These are phyloP conservation scores for Aureobasidium subglaciale DNA, from an alignment of 2,329 filamentous ascomycete genomes.

Conservation along the genomic window DNA sequence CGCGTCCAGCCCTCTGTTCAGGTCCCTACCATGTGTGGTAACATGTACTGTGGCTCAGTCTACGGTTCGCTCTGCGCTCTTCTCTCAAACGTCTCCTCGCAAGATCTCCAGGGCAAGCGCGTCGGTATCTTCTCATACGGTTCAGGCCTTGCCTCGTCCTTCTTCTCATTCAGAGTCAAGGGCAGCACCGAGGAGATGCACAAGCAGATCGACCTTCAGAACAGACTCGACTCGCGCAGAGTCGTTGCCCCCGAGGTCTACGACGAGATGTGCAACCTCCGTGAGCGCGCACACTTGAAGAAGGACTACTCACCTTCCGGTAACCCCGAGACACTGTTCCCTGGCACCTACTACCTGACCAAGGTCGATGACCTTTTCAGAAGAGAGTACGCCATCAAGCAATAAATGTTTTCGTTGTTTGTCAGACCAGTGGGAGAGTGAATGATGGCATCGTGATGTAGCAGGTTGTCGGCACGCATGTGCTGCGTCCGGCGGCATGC, in stretches of 20 bases:
- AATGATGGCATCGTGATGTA: constrained; percentile 5
- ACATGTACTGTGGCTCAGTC: constrained; percentile 50
- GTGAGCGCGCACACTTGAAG: constrained; percentile 45
- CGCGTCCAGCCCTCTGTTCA: constrained; percentile 45
- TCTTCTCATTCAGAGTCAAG: constrained; percentile 44
- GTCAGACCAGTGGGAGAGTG: not conserved
- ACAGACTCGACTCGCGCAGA: constrained; percentile 38
- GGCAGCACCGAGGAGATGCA: constrained; percentile 41
- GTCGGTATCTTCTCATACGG: constrained; percentile 48
- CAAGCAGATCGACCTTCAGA: constrained; percentile 42
- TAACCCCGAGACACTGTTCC: constrained; percentile 36
- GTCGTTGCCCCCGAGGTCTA: constrained; percentile 43
- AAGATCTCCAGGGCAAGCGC: constrained; percentile 43
- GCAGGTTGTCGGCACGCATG: constrained; percentile 4
- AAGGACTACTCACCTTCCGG: constrained; percentile 43
- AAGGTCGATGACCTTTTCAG: constrained; percentile 46
- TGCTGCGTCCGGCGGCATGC: not conserved
- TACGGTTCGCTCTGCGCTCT: constrained; percentile 45
- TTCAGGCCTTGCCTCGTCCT: constrained; percentile 43
- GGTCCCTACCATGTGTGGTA: constrained; percentile 47
- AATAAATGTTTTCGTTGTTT: constrained; percentile 28
- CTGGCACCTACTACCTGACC: constrained; percentile 46
- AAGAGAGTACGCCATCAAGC: constrained; percentile 43
- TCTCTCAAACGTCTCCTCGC: constrained; percentile 39
- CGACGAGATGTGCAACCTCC: constrained; percentile 48